Evolutionary conservation across 1,284 basidiomycete species (phyloP).

Genomic region (Vanrija pseudolonga): DNA sequence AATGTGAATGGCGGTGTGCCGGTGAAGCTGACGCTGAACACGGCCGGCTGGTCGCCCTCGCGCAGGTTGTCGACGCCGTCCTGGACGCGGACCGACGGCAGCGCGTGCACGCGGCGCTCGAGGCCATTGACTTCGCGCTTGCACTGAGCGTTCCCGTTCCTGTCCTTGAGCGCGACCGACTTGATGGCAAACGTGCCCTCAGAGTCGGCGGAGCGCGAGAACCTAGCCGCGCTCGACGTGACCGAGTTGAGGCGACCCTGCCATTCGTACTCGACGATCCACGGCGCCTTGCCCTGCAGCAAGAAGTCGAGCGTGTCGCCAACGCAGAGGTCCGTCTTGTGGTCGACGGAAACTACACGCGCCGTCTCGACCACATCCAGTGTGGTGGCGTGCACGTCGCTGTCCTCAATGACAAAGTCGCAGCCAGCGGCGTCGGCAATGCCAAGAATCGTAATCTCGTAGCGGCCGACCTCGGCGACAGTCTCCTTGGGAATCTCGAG

Average conservation of each 20-base stretch:
- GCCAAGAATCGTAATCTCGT: conserved; percentile 71
- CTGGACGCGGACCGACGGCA: conserved; percentile 82
- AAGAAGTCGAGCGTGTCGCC: conserved; percentile 89
- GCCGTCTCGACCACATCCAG: conserved; percentile 93
- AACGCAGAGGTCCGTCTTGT: conserved; percentile 77
- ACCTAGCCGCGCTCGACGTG: conserved; percentile 71
- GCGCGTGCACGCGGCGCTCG: conserved; percentile 69
- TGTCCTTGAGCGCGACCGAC: conserved; percentile 82
- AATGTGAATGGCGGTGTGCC: conserved; percentile 95
- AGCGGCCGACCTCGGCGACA: conserved; percentile 73
- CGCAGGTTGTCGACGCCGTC: conserved; percentile 85
- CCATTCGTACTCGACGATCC: conserved; percentile 86
- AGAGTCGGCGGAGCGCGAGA: conserved; percentile 75
- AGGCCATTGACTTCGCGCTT: conserved; percentile 74
- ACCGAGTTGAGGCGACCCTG: conserved; percentile 71
- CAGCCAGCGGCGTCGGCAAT: conserved; percentile 76
- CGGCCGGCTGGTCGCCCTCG: conserved; percentile 91
- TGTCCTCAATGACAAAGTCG: conserved; percentile 61
- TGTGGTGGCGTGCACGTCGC: conserved; percentile 58
- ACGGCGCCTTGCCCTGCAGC: conserved; percentile 91
- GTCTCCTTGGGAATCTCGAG: conserved; percentile 67
- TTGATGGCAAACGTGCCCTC: conserved; percentile 76
- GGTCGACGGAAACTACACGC: conserved; percentile 77
- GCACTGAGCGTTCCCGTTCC: conserved; percentile 58
- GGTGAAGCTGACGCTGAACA: conserved; percentile 71